These are phyloP conservation scores for Colletotrichum australisinense DNA, from an alignment of 2,329 filamentous ascomycete genomes.

Conservation along the genomic window DNA sequence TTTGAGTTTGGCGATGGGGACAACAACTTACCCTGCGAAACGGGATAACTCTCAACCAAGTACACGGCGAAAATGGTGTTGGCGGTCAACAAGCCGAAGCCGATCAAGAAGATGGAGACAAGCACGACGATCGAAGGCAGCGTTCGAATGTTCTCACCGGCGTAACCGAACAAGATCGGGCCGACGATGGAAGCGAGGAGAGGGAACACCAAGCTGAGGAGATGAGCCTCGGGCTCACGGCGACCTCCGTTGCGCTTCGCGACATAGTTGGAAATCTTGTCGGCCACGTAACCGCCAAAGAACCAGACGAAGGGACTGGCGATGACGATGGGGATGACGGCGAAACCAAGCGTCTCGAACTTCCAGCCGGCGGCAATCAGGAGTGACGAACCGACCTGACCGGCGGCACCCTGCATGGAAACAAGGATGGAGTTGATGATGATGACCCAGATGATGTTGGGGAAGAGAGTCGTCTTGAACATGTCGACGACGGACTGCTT, in stretches of 20 bases:
- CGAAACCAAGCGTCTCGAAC: constrained; percentile 44
- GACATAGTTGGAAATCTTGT: constrained; percentile 42
- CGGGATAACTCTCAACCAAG: constrained; percentile 47
- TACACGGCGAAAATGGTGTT: constrained; percentile 46
- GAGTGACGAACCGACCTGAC: constrained; percentile 39
- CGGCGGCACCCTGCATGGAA: constrained; percentile 42
- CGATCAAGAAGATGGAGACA: constrained; percentile 42
- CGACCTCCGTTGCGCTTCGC: constrained; percentile 42
- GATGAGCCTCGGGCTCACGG: constrained; percentile 48
- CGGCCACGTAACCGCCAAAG: constrained; percentile 46
- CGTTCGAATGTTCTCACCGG: constrained; percentile 39
- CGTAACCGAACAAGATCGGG: constrained; percentile 46
- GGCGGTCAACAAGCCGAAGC: constrained; percentile 43
- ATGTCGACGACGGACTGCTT: constrained; percentile 42
- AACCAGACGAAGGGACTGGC: constrained; percentile 36
- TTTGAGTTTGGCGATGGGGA: background rate
- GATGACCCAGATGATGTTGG: constrained; percentile 48
- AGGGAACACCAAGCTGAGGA: constrained; percentile 45
- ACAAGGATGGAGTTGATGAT: constrained; percentile 46
- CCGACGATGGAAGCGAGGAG: constrained; percentile 43
- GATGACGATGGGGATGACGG: constrained; percentile 35
- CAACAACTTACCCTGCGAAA: constrained; percentile 32
- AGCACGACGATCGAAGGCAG: constrained; percentile 44
- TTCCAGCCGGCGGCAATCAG: constrained; percentile 42
- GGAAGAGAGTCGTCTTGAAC: constrained; percentile 47